Base-by-base conservation (phyloP, 208 protist genomes). In the Crithidia expoeki region DNA sequence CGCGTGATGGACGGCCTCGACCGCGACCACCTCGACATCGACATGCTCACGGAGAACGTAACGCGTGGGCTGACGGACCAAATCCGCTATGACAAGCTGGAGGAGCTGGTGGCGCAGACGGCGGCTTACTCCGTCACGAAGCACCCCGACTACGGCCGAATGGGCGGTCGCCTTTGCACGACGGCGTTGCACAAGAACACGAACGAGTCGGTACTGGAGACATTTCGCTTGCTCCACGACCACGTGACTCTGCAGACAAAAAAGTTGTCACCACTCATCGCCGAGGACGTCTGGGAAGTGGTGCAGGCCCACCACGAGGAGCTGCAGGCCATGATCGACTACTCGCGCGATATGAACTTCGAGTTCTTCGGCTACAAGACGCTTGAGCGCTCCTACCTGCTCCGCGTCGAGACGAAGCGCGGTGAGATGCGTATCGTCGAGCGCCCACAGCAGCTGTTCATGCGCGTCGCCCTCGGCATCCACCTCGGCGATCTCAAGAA, bases 281-380 rank as follows among this genome's bases (percentile, higher is more conserved):
- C 96, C 2, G 89, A 99, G 3, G 90, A 98, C 14, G 68, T 97
- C 14, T 98, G 89, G 83, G 81, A 96, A 40, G 76, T 98, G 47
- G 87, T 98, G 27, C 27, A 93, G 80, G 65, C 79, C 62, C 75
- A 96, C 68, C 65, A 80, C 17, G 93, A 97, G 60, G 50, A 64
- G 17, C 83, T 99, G 17, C 90, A 99, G 64, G 47, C 42, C 4
- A 88, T 93, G 1, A 97, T 99, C 21, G 82, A 99, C 65, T 98
- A 98, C 84, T 78, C 88, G 32, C 84, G 98, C 40, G 98, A 99
- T 78, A 94, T 98, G 66, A 87, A 93, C 44, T 99, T 98, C 81
- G 96, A 99, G 66, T 99, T 98, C 83, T 99, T 99, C 72, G 98
- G 98, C n/a, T 99, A 97, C 82, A 99, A 99, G 83, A 99, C 99